Conservation (phyloP, 202 grass and related monocot species). For the Saccharum hybrid region DNA sequence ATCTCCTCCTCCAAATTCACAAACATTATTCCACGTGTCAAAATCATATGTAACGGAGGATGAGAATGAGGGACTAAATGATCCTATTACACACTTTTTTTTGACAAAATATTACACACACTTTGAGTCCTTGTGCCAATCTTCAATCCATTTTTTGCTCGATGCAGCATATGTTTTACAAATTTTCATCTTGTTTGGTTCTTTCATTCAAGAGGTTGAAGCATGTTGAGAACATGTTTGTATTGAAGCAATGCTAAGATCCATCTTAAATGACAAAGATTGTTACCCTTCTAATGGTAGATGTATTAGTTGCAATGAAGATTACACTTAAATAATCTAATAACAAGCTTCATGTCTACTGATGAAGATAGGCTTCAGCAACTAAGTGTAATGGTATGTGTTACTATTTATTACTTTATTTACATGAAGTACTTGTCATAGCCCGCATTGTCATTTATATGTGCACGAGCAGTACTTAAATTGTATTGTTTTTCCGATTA, state of each 20-base stretch:
- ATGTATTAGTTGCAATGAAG: neutral
- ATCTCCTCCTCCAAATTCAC: neutral
- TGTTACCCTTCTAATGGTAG: neutral
- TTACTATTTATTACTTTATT: neutral
- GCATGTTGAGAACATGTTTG: too few species aligned
- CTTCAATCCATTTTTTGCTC: neutral
- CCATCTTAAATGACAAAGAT: neutral
- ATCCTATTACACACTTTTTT: neutral
- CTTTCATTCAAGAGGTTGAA: neutral
- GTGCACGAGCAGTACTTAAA: too few species aligned
- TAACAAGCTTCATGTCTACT: neutral
- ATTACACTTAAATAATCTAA: neutral
- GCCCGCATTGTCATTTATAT: too few species aligned
- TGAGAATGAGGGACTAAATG: neutral
- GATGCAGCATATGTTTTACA: neutral
- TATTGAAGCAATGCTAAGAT: neutral
- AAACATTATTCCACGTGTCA: neutral
- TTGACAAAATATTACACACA: neutral
- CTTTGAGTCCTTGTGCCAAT: neutral
- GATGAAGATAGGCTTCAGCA: neutral
- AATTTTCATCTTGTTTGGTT: neutral
- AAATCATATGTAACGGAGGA: neutral
- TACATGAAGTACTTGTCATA: neutral
- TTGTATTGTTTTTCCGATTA: neutral
- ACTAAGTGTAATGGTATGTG: neutral